Base-by-base conservation (phyloP, 345 rosid genomes). In the Hibiscus syriacus region DNA sequence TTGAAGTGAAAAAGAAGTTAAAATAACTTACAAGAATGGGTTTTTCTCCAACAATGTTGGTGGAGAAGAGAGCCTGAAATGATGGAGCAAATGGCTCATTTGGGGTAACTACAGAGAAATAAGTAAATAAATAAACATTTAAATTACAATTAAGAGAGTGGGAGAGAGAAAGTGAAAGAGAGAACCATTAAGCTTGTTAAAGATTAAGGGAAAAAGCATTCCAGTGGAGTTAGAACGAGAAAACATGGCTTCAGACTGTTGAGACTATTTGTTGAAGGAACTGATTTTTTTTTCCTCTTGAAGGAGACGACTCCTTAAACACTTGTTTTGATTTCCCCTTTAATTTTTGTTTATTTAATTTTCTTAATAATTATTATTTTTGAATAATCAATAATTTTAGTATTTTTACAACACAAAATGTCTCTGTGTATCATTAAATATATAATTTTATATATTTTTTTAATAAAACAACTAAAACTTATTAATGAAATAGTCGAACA, bases 21-120 rank as follows among this genome's bases (percentile, higher is more conserved):
- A 46, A 27, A 3, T 26, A 67, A 72, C 90, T 80, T 53, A 92
- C 98, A 13, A 92, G 90, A 69, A 92, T 70, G 59, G 98, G 96
- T 57, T 61, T 60, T 39, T 61, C 66, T 61, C 66, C 66, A 61
- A 61, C 66, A 38, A 61, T 61, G 32, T 41, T 17, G 19, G 50
- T 61, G 32, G 66, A 61, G 66, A 39, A 61, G 66, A 39, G 32
- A 61, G 50, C 50, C 39, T 39, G 66, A 73, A 68, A 69, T 58
- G 79, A 66, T 68, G 70, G 67, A 73, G 68, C 16, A 9, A 62
- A 39, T 57, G 60, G 70, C 30, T 72, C 81, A 46, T 60, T 69
- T 38, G 81, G 80, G 61, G 72, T 38, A 43, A 70, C 90, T 75
- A 27, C 46, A 52, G 69, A 5, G 25, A 48, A 53, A 29, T 0